These are phyloP conservation scores for Podaxis carcinomalis DNA, from an alignment of 768 basidiomycete species.

Conservation along the genomic window DNA sequence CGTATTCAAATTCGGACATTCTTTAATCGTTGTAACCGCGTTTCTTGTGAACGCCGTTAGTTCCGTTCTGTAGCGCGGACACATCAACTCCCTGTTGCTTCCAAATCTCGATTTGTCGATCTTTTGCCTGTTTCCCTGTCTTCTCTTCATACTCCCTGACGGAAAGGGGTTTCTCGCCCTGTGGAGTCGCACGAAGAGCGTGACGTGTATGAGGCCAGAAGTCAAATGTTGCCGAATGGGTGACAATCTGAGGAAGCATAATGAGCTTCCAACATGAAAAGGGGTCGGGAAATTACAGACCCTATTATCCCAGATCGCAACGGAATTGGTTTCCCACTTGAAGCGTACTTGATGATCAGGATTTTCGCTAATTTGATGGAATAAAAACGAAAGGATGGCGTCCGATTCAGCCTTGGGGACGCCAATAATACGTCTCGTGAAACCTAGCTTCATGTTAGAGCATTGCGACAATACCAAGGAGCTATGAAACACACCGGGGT, in stretches of 20 bases:
- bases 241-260: conserved; percentile 47
- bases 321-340: conserved; percentile 70
- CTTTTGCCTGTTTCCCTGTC: conserved; percentile 66
- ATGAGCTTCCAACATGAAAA: not conserved
- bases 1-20: not conserved
- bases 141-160: conserved; percentile 64
- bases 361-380: conserved; percentile 65
- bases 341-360: conserved; percentile 74
- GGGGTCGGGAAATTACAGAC: conserved; percentile 29
- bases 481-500: conserved; percentile 46
- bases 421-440: conserved; percentile 75
- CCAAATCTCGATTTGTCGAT: conserved; percentile 71
- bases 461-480: not conserved
- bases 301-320: conserved; percentile 88
- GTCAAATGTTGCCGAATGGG: conserved; percentile 79
- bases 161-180: conserved; percentile 73
- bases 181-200: conserved; percentile 77
- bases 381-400: conserved; percentile 63
- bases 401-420: conserved; percentile 84
- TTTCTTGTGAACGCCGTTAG: conserved; percentile 27
- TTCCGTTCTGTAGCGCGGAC: conserved; percentile 5
- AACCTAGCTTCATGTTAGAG: conserved; percentile 38
- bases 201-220: conserved; percentile 78
- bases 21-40: conserved; percentile 60
- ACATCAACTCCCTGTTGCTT: conserved; percentile 55